A percentile compares a stretch with the other conserved stretches of the same genome.
Conservation (phyloP, 1,284 basidiomycete genomes). For the Rhodotorula sp. region DNA sequence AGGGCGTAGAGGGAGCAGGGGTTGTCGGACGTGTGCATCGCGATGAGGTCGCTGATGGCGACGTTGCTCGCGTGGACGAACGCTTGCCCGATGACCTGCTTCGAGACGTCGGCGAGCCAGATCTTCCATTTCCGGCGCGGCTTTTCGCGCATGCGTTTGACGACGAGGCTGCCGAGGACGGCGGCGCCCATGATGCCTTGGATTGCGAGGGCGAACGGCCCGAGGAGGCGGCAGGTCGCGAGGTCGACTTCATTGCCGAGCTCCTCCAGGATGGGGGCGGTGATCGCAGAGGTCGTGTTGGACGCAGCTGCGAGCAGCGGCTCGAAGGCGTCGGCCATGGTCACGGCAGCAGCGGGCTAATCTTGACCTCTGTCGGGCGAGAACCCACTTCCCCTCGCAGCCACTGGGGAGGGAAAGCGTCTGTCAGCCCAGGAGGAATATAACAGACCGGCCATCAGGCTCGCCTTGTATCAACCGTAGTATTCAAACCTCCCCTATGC, state of each 20-base stretch:
- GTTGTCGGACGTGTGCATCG: constrained; percentile 63
- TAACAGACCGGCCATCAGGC: too few relatives aligned
- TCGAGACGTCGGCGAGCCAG: constrained; percentile 87
- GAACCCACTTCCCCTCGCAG: neutral
- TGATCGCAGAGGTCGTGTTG: constrained; percentile 13
- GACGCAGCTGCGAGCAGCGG: constrained; percentile 53
- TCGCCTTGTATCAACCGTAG: too few relatives aligned
- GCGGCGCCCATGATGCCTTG: constrained; percentile 76
- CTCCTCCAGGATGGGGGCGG: constrained; percentile 16
- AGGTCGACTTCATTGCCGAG: constrained; percentile 39
- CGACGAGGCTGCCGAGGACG: constrained; percentile 78
- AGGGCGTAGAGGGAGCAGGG: constrained; percentile 87
- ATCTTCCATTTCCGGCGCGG: constrained; percentile 87
- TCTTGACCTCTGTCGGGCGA: neutral
- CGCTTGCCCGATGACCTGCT: constrained; percentile 88
- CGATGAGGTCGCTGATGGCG: constrained; percentile 61
- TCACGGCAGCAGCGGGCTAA: neutral
- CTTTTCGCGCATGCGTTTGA: constrained; percentile 82
- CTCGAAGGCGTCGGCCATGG: constrained; percentile 12
- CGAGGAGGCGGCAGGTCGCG: constrained; percentile 52
- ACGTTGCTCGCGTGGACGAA: constrained; percentile 87
- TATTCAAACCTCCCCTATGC: too few relatives aligned
- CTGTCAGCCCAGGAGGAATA: too few relatives aligned
- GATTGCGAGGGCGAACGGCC: constrained; percentile 50
- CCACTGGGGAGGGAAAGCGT: neutral